Conservation (phyloP, 331 rosid species). For the Acacia concinna region DNA sequence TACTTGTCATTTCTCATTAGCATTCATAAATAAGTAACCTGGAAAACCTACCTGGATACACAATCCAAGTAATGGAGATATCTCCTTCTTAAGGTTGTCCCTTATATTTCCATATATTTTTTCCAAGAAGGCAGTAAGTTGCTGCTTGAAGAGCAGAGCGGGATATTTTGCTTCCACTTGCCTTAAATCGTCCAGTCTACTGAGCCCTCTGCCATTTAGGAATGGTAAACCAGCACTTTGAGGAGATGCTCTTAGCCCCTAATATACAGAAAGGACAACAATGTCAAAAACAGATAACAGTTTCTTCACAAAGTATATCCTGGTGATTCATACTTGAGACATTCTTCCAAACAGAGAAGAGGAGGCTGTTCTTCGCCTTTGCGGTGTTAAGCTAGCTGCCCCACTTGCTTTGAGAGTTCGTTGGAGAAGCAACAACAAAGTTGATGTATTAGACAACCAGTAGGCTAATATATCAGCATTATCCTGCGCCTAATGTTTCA, state of each 20-base stretch:
- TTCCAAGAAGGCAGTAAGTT: slow-evolving; percentile 81
- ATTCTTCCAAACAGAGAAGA: slow-evolving; percentile 82
- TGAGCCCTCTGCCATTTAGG: slow-evolving; percentile 65
- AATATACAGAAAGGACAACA: slow-evolving; percentile 22
- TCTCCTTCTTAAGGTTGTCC: slow-evolving; percentile 79
- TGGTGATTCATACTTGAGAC: slow-evolving; percentile 58
- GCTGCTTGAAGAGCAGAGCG: slow-evolving; percentile 76
- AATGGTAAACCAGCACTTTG: slow-evolving; percentile 74
- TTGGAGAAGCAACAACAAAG: slow-evolving; percentile 71
- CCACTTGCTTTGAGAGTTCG: slow-evolving; percentile 84
- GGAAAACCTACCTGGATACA: slow-evolving; percentile 64
- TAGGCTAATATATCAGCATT: slow-evolving; percentile 64
- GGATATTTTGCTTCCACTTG: slow-evolving; percentile 88
- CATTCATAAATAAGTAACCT: slow-evolving; percentile 8
- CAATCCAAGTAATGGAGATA: slow-evolving; percentile 71
- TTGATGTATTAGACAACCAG: slow-evolving; percentile 79
- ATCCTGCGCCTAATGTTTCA: slow-evolving; percentile 51
- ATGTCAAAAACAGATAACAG: background rate
- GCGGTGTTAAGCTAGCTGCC: slow-evolving; percentile 86
- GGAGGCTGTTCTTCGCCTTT: slow-evolving; percentile 68
- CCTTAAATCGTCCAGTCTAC: slow-evolving; percentile 68
- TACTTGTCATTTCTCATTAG: background rate
- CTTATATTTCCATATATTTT: slow-evolving; percentile 81
- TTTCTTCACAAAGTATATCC: slow-evolving; percentile 2
- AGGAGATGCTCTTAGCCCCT: slow-evolving; percentile 75